Base-by-base conservation (phyloP, 2,329 filamentous ascomycete genomes). In the Xylariomycetidae sp. region DNA sequence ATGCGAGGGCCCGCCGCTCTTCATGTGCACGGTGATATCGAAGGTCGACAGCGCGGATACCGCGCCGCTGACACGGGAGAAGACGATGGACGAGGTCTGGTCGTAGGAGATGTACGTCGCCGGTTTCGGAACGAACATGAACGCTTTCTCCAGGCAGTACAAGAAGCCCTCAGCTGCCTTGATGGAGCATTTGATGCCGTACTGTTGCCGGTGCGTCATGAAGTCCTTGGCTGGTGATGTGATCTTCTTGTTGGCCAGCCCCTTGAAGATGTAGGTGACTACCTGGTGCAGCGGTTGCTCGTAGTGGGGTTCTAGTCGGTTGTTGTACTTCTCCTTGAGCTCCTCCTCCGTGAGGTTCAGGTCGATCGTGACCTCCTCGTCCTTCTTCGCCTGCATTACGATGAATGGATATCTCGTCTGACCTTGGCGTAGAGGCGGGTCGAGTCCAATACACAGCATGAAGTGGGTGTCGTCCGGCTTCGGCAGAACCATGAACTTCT, bases 171-270 rank as follows among this genome's bases (percentile, higher is more conserved):
- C 92, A 60, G 93, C 95, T 34, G 93, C 93, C 66, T 98, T 98
- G 76, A 98, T 95, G n/a, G 89, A 94, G 63, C 92, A 98, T 67
- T 98, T 98, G 63, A 98, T 93, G 38, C 92, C 92, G 48, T 82
- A 86, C 60, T 95, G 89, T 52, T 84, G 79, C 58, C 95, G 88
- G 64, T 96, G 92, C 70, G 80, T 93, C 56, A 82, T 74, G 64
- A 98, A 98, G 60, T 95, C 89, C 62, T 90, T 90, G 29, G 89
- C 92, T 2, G 92, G 92, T 41, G 85, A 85, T 18, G 89, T 88
- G 40, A 98, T 82, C 65, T 93, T 94, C 75, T 95, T 96, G 52
- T 88, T 88, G 14, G 88, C 88, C 29, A 98, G 68, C 10, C 92
- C 92, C 47, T 86, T 80, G 76, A 98, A 98, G 46, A 98, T 88